Conservation (phyloP, 495 filamentous ascomycete genomes). For the Annulohypoxylon bovei region DNA sequence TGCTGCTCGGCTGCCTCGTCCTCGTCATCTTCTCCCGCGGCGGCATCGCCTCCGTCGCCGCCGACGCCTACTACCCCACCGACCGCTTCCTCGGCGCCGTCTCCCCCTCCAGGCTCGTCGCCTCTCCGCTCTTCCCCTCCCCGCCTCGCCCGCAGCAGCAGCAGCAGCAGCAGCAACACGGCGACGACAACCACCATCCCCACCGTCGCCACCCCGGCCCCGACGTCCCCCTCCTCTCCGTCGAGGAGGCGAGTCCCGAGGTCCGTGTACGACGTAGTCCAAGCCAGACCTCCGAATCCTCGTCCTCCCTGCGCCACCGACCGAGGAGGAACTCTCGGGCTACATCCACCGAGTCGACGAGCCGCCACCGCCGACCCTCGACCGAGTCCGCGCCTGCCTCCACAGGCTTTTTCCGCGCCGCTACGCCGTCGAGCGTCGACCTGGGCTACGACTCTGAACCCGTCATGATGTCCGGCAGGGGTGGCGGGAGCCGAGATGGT, state of each 20-base stretch:
- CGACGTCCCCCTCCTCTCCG: conserved; percentile 24
- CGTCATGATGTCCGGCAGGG: conserved; percentile 29
- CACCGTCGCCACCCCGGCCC: background rate
- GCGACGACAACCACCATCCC: background rate
- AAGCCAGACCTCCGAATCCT: conserved; percentile 27
- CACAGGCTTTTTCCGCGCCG: conserved; percentile 31
- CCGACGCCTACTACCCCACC: conserved; percentile 43
- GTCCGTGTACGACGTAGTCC: conserved; percentile 5
- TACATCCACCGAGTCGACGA: background rate
- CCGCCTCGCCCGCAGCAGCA: conserved; percentile 26
- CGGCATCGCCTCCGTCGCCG: conserved; percentile 44
- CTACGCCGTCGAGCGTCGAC: conserved; percentile 40
- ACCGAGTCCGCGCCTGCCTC: conserved; percentile 26
- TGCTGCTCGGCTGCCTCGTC: conserved; percentile 87
- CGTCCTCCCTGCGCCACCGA: conserved; percentile 12
- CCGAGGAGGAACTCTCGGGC: conserved; percentile 14
- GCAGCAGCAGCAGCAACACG: background rate
- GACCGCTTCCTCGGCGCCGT: conserved; percentile 35
- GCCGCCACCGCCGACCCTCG: conserved; percentile 2
- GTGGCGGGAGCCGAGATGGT: background rate
- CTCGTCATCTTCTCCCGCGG: conserved; percentile 80
- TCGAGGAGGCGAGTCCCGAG: conserved; percentile 8
- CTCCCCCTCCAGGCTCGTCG: conserved; percentile 24
- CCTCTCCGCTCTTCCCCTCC: conserved; percentile 40
- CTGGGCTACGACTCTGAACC: conserved; percentile 46